Conservation (phyloP, 1,284 basidiomycete species). For the Laetiporus sulphureus region DNA sequence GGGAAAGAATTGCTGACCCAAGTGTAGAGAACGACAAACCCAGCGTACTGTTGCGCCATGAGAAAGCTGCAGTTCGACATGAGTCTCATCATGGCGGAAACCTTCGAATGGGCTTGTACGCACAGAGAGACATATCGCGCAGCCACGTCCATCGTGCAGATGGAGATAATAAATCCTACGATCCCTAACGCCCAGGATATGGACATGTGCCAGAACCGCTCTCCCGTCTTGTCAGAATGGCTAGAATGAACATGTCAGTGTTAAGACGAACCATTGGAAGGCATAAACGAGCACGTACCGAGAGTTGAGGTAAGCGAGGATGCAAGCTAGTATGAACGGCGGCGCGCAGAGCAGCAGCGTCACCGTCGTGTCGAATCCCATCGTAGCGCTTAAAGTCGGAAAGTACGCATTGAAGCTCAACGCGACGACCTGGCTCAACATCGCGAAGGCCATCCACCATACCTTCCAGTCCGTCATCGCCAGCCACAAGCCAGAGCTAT, state of each 20-base stretch:
- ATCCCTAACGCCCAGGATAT: conserved; percentile 54
- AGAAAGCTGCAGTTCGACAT: conserved; percentile 45
- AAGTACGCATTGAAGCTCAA: conserved; percentile 73
- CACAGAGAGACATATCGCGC: conserved; percentile 71
- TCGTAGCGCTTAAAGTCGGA: conserved; percentile 60
- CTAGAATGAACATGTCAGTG: no score
- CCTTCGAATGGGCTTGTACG: neutral
- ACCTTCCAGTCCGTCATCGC: conserved; percentile 70
- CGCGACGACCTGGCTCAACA: conserved; percentile 44
- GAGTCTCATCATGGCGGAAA: neutral
- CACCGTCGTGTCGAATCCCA: conserved; percentile 57
- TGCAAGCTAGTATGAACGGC: conserved; percentile 66
- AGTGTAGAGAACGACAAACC: conserved; percentile 60
- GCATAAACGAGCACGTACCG: no score
- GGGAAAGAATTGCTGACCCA: conserved; percentile 72
- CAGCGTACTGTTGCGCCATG: conserved; percentile 70
- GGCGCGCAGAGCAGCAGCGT: conserved; percentile 72
- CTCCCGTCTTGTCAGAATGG: conserved; percentile 63
- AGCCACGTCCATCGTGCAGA: conserved; percentile 59
- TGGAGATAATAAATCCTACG: conserved; percentile 70
- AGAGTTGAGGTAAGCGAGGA: conserved; percentile 42
- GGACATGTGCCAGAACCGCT: conserved; percentile 60
- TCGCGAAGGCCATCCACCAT: conserved; percentile 57
- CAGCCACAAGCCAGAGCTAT: conserved; percentile 42
- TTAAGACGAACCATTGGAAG: no score